Base-by-base conservation (phyloP, 2,329 filamentous ascomycete species). In the Aspergillus sp. region DNA sequence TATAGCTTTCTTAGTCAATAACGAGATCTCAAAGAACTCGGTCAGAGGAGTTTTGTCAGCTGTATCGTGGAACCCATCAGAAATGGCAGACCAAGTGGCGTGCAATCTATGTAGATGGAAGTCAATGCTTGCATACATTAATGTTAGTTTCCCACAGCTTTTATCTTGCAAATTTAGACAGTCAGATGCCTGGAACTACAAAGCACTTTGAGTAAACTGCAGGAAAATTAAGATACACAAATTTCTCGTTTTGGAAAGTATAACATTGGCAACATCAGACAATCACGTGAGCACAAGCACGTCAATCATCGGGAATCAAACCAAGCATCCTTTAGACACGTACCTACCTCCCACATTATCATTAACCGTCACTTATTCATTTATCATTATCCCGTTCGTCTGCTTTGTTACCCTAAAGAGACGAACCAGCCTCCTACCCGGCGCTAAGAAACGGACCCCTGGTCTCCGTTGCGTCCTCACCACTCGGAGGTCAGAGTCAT, bases 391-490 rank as follows among this genome's bases (percentile, higher is more conserved):
- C 15, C 13, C 34, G 8, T 41, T 41, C 34, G 11, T 11, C 34
- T 41, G 34, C 11, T 13, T 15, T 15, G 34, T 41, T 13, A 41
- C 34, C 34, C 34, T 41, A 41, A 41, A 15, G 9, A 13, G 31
- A 31, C 19, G 17, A 22, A 25, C 19, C 2, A 49, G 47, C 22
- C 22, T 25, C 23, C 9, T 28, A 56, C 25, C 45, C 30, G 28
- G 31, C 54, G 46, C 54, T 47, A 56, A 49, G 46, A 11, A 49
- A 25, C 30, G 19, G 45, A 49, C 8, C 54, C 45, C 54, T 49
- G 43, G 13, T 38, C 25, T 34, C 34, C 48, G 25, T 45, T 47
- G 45, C 47, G 55, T 48, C 47, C 50, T 45, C 55, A 46, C 25
- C 52, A 54, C n/a, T 43, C 3, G 52, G 23, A 28, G 5, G 30